These are phyloP conservation scores for Selenicereus undatus DNA, from an alignment of 148 eudicot genomes.

Conservation along the genomic window DNA sequence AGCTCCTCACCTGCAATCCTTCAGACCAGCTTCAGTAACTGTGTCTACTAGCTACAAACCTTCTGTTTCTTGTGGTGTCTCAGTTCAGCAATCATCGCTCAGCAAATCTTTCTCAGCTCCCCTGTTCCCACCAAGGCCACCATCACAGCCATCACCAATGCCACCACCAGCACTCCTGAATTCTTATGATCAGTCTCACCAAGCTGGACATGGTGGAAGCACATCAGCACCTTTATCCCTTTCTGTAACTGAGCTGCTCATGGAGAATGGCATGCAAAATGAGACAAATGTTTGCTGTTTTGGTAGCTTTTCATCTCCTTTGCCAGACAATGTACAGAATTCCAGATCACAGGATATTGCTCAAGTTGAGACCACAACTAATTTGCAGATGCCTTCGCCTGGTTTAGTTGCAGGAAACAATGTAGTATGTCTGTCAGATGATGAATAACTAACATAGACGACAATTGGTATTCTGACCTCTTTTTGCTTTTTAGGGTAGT, in stretches of 20 bases:
- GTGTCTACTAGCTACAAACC: constrained; percentile 21
- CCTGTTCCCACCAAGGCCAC: constrained; percentile 10
- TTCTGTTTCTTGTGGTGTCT: constrained; percentile 10
- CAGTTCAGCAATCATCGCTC: constrained; percentile 23
- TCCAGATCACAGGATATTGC: constrained; percentile 26
- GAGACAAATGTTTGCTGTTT: neutral
- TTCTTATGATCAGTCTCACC: constrained; percentile 17
- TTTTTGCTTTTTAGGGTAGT: neutral
- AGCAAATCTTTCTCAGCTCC: constrained; percentile 12
- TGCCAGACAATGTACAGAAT: constrained; percentile 19
- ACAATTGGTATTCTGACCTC: neutral
- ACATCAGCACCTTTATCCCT: neutral
- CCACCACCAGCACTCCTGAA: neutral
- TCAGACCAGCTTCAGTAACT: constrained; percentile 28
- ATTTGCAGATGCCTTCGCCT: constrained; percentile 18
- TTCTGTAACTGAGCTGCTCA: constrained; percentile 28
- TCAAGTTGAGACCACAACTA: constrained; percentile 21
- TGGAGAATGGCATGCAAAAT: constrained; percentile 23
- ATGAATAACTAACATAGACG: constrained; percentile 33
- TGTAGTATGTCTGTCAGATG: constrained; percentile 61
- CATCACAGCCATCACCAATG: neutral
- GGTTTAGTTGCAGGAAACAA: constrained; percentile 11
- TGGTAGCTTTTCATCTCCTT: neutral
- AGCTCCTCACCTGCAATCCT: constrained; percentile 53
- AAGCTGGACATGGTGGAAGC: constrained; percentile 15